phyloP scores from a whole-genome alignment of 768 basidiomycete species.

The Galerina sulciceps region DNA sequence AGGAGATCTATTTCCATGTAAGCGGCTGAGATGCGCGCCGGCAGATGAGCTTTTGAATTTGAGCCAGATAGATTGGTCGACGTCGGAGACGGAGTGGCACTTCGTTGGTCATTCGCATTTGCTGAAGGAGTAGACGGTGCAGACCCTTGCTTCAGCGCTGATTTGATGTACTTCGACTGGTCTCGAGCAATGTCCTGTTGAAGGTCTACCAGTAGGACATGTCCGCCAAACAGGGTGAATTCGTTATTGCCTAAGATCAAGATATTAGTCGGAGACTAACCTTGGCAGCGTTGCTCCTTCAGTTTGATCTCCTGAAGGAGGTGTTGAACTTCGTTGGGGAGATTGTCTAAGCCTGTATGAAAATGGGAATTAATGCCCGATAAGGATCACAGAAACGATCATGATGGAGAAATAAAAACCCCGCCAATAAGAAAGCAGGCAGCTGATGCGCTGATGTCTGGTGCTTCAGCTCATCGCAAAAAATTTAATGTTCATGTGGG shows the following conservation, averaged over 20 bases:
- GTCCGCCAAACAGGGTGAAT: too few species aligned
- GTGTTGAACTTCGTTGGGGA: constrained; percentile 51
- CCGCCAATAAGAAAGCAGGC: background rate
- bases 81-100: constrained; percentile 15
- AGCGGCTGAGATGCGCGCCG: constrained; percentile 35
- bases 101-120: constrained; percentile 6
- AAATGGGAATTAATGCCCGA: constrained; percentile 14
- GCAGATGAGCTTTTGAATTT: constrained; percentile 31
- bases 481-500: too few species aligned
- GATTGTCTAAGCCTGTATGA: constrained; percentile 46
- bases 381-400: constrained; percentile 13
- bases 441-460: too few species aligned
- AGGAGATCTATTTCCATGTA: constrained; percentile 42
- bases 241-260: background rate
- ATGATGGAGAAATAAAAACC: constrained; percentile 4
- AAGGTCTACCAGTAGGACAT: constrained; percentile 32
- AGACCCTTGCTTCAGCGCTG: constrained; percentile 29
- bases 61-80: constrained; percentile 19
- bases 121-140: constrained; percentile 14
- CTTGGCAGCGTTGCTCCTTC: constrained; percentile 44
- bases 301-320: constrained; percentile 47
- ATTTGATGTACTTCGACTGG: constrained; percentile 41
- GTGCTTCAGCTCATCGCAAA: too few species aligned
- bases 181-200: constrained; percentile 43
- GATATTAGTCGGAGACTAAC: constrained; percentile 16